Conservation (phyloP, 192 early-diverging fungal genomes). For the Gorgonomyces haynaldii region DNA sequence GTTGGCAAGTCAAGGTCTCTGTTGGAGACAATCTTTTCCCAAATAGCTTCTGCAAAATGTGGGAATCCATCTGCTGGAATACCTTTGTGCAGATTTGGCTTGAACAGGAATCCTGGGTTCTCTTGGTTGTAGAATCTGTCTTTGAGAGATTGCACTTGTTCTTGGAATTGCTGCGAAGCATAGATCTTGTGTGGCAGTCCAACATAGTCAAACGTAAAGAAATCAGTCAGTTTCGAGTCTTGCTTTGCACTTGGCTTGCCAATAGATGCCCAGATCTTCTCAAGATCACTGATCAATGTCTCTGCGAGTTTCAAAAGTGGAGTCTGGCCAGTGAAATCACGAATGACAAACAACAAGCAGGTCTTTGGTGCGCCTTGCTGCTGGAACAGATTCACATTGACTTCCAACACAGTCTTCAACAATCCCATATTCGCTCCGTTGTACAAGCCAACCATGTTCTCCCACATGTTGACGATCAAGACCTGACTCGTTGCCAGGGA, state of each 20-base stretch:
- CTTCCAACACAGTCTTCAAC: conserved; percentile 96
- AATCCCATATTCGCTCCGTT: conserved; percentile 98
- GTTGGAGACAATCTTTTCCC: conserved; percentile 93
- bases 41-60: conserved; percentile 81
- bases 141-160: conserved; percentile 51
- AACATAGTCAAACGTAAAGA: conserved; percentile 84
- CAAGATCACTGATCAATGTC: conserved; percentile 70
- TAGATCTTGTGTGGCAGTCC: conserved; percentile 85
- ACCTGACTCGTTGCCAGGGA: conserved; percentile 91
- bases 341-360: conserved; percentile 87
- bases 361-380: conserved; percentile 70
- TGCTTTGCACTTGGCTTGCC: conserved; percentile 78
- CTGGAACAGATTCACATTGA: conserved; percentile 95
- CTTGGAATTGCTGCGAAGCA: conserved; percentile 73
- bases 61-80: conserved; percentile 96
- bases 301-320: conserved; percentile 69
- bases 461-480: conserved; percentile 96
- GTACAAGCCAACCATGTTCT: conserved; percentile 89
- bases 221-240: conserved; percentile 63
- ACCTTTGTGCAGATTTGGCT: conserved; percentile 6
- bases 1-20: conserved; percentile 95
- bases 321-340: conserved; percentile 84
- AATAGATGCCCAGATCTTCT: conserved; percentile 84
- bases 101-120: background rate
- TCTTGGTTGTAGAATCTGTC: conserved; percentile 9